Evolutionary conservation across 129 eudicot species (phyloP), one percentile per base, ranked within the genome.

Genomic region (Flaveria linearis): DNA sequence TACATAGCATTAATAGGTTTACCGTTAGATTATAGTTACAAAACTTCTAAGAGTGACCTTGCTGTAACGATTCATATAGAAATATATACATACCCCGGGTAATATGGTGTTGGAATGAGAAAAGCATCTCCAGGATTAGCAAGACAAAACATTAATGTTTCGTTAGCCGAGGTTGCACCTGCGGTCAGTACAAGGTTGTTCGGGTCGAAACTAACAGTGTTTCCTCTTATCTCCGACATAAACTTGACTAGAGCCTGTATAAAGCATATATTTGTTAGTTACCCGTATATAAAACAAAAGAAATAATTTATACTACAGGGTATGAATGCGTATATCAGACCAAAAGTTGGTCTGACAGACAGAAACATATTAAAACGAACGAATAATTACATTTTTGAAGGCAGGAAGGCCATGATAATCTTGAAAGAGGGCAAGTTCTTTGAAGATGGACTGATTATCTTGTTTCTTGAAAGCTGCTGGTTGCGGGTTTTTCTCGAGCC

Each of bases 381-480:
- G 13, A 11, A 51, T 7, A 68, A 85, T 82, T 89, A 92, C 98
- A 71, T 88, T 88, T 28, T 93, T 93, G 93, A 93, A 93, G 77
- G 90, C 87, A 9, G 98, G 98, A 74, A 93, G 93, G 78, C 98
- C 98, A 75, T 93, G 97, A 57, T 93, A 93, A 77, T 93, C 98
- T 77, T 93, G 98, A 68, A 93, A 93, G 78, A 93, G 96, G 77
- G 98, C 98, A 30, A 93, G 97, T 18, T 90, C 96, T 58, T 81
- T 87, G 23, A 93, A 93, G 43, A 87, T 84, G 36, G 96, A 87
- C 28, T 90, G 83, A 17, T 96, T 88, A 11, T 55, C 67, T 1
- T 75, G 64, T 47, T 81, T 81, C 81, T 84, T 87, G 81, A 90
- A 88, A 33, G 87, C 83, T 2, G 93, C 75, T 10, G 96, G 85